These are phyloP conservation scores for Pythium chondricola DNA, from an alignment of 352 stramenopile genomes.

Conservation along the genomic window DNA sequence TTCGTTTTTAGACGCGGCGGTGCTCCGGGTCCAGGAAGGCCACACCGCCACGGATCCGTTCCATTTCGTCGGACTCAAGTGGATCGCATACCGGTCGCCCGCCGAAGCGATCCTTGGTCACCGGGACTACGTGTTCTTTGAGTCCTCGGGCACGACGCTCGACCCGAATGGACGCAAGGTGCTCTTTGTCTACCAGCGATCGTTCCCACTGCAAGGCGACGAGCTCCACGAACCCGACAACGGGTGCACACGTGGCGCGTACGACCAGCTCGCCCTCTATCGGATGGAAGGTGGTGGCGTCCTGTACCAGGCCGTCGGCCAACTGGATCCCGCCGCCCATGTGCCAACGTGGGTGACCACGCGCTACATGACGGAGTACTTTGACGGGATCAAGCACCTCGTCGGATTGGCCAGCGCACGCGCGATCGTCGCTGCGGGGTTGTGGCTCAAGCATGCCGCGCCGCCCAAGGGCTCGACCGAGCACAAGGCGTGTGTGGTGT, in stretches of 20 bases:
- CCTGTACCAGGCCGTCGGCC: conserved; percentile 10
- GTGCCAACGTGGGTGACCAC: conserved; percentile 15
- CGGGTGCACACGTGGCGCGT: conserved; percentile 7
- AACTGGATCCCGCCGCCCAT: conserved; percentile 1
- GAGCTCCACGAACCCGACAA: conserved; percentile 19
- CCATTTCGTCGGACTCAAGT: conserved; percentile 25
- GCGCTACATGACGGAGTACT: conserved; percentile 14
- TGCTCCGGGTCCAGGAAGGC: conserved; percentile 13
- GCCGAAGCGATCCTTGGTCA: conserved; percentile 9
- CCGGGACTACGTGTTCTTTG: conserved; percentile 23
- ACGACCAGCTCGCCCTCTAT: conserved; percentile 13
- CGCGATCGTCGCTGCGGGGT: conserved; percentile 5
- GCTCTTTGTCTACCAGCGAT: conserved; percentile 19
- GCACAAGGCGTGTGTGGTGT: conserved; percentile 20
- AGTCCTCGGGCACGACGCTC: conserved; percentile 19
- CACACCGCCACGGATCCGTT: conserved; percentile 14
- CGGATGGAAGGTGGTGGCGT: conserved; percentile 17
- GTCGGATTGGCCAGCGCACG: conserved; percentile 11
- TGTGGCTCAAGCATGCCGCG: conserved; percentile 11
- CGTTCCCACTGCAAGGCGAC: conserved; percentile 15
- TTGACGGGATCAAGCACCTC: conserved; percentile 17
- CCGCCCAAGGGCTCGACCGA: conserved; percentile 1
- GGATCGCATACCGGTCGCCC: conserved; percentile 18
- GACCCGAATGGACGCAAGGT: conserved; percentile 18
- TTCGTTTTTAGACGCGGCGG: conserved; percentile 13